Base-by-base conservation (phyloP, 768 basidiomycete species). In the Lactarius deliciosus region DNA sequence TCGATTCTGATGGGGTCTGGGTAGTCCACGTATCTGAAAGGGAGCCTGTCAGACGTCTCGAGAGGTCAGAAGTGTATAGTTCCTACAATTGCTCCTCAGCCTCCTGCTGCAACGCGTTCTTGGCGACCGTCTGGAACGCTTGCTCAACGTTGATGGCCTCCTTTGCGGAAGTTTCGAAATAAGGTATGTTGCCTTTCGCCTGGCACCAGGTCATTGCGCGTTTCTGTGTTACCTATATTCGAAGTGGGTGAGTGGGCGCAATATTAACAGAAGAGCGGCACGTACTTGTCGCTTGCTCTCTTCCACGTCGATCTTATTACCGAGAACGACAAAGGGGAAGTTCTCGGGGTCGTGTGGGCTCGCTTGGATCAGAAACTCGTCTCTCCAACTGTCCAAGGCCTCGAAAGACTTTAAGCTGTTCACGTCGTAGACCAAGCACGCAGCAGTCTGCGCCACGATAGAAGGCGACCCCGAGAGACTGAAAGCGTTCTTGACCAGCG, bases 291-390 rank as follows among this genome's bases (percentile, higher is more conserved):
- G 88, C 78, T 98, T 98, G 77, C 89, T 91, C 81, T 98, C 97
- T 80, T 98, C 97, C 74, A 98, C 93, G 76, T 99, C 97, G 76
- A 99, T 96, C 93, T 99, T 99, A 81, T 99, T 99, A n/a, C 97
- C 97, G 66, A 99, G 80, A 15, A 99, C 96, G 64, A 99, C 96
- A 74, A 99, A 99, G 7, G 97, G 97, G 78, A 99, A 99, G 81
- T 98, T 98, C 84, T 98, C 97, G 47, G 97, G 96, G 77, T 98
- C 96, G 76, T 96, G 94, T 55, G 97, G 97, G 75, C 93, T 95
- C 13, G 97, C 97, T 81, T 99, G 91, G 73, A 99, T 97, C 72
- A 99, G 86, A 79, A 99, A 99, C 78, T 99, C 97, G 78, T 99
- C 97, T 68, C 97, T 85, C 97, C 97, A 99, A 75, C 94, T 96